phyloP scores from a whole-genome alignment of 495 filamentous ascomycete species.

The Talaromyces nanjingensis region DNA sequence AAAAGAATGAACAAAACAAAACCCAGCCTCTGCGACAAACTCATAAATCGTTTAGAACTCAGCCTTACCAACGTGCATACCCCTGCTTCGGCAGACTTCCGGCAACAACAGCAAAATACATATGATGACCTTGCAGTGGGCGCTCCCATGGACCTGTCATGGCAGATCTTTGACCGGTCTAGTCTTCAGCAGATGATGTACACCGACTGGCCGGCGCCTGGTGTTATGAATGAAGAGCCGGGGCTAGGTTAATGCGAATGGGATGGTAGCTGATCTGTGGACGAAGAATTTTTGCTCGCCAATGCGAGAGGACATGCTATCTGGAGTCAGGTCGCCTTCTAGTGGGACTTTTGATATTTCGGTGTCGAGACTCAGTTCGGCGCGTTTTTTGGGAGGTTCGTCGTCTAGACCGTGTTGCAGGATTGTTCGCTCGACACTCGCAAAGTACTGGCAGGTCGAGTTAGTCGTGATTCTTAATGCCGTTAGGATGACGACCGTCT shows the following conservation, averaged over 20 bases:
- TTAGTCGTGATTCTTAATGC: too few species aligned
- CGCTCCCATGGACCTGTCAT: slow-evolving; percentile 7
- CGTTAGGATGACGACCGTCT: too few species aligned
- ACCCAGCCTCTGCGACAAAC: slow-evolving; percentile 8
- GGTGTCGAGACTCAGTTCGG: slow-evolving; percentile 36
- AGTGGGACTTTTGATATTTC: slow-evolving; percentile 20
- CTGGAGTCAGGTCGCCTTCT: slow-evolving; percentile 52
- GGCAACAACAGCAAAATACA: slow-evolving; percentile 3
- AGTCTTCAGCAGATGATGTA: slow-evolving; percentile 10
- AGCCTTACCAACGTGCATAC: slow-evolving; percentile 7
- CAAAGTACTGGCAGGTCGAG: too few species aligned
- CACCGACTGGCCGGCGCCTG: not conserved
- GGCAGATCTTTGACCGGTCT: slow-evolving; percentile 9
- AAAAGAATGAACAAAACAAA: slow-evolving; percentile 8
- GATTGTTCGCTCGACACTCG: slow-evolving; percentile 8
- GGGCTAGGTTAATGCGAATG: slow-evolving; percentile 1
- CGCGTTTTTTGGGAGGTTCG: slow-evolving; percentile 28
- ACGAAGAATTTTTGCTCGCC: slow-evolving; percentile 4
- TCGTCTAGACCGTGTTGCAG: not conserved
- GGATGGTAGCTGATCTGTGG: slow-evolving; percentile 4
- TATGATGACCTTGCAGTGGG: not conserved
- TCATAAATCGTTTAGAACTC: slow-evolving; percentile 8
- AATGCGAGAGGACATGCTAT: slow-evolving; percentile 62
- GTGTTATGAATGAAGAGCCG: not conserved
- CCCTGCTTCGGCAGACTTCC: slow-evolving; percentile 5